Base-by-base conservation (phyloP, 2,329 filamentous ascomycete genomes). In the Teratosphaeriaceae sp. region DNA sequence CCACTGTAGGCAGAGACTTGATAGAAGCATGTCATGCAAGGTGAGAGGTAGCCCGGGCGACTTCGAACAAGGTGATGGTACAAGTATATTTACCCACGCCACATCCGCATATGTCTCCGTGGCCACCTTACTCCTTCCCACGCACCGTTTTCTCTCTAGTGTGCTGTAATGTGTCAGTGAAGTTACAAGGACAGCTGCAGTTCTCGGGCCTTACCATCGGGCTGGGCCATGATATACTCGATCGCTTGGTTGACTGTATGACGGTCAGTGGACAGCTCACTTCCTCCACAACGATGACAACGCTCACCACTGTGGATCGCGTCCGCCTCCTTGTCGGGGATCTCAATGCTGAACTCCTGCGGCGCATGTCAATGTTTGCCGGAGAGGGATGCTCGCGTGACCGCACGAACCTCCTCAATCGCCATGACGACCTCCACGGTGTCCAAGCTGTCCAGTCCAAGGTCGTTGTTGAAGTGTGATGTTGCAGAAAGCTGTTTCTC, bases 381-480 rank as follows among this genome's bases (percentile, higher is more conserved):
- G 80, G 62, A 82, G 79, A 78, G 88, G 75, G 72, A 18, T 34
- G 27, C 55, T 45, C 57, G 37, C 21, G 40, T 50, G 33, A 33
- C 43, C 36, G 39, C 34, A 55, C 59, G 20, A 44, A 88, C 85
- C 82, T 98, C 92, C 79, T 98, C 92, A 71, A 98, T 97, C 55
- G 92, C 92, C 92, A 98, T 98, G 60, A 98, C 92, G 56, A 98
- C 92, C 78, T 98, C 92, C 52, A 98, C 92, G 52, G 92, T 96
- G 69, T 98, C 92, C 69, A 98, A 79, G 72, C 85, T 94, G 75
- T 98, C 92, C 61, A 98, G 76, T 54, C 89, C 92, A 52, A 98
- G 85, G 72, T 98, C 90, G 69, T 96, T 97, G 65, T 88, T 79
- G 73, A 98, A 98, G 79, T 97, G 89, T 46, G 90, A 84, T 42